A percentile compares a stretch with the other conserved stretches of the same genome.
phyloP scores from a whole-genome alignment of 2,329 filamentous ascomycete genomes.

The Aspergillus sclerotialis region DNA sequence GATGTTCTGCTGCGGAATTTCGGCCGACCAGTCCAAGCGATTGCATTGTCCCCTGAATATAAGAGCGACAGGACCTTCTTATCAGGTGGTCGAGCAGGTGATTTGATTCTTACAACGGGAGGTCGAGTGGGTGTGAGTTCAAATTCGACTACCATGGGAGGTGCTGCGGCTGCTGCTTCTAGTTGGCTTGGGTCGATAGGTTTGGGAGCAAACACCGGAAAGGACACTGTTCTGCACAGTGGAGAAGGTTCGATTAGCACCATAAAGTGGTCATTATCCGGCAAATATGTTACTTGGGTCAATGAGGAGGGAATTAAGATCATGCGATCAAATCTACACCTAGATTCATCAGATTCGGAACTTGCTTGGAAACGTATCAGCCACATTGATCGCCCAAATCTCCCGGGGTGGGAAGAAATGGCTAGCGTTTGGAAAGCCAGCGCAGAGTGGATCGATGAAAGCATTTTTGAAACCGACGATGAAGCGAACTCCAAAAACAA shows the following conservation, averaged over 20 bases:
- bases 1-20: conserved; percentile 92
- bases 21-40: conserved; percentile 81
- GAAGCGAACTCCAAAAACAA: conserved; percentile 29
- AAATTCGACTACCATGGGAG: conserved; percentile 75
- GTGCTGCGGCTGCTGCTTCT: conserved; percentile 69
- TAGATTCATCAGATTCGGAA: conserved; percentile 69
- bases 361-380: conserved; percentile 92
- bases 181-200: conserved; percentile 91
- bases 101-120: conserved; percentile 77
- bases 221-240: conserved; percentile 79
- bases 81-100: conserved; percentile 82
- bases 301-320: conserved; percentile 98
- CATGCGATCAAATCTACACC: conserved; percentile 80
- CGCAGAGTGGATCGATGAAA: conserved; percentile 87
- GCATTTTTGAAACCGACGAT: conserved; percentile 67
- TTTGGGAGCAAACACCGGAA: conserved; percentile 67
- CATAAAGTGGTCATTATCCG: conserved; percentile 91
- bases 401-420: conserved; percentile 91
- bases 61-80: conserved; percentile 83
- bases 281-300: conserved; percentile 88
- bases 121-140: conserved; percentile 69
- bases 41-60: conserved; percentile 92
- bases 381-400: conserved; percentile 82
- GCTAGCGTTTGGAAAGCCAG: conserved; percentile 89
- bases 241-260: conserved; percentile 86